Evolutionary conservation across 495 filamentous ascomycete species (phyloP), one percentile per base, ranked within the genome.

Genomic region (Hypoxylon cercidicola): DNA sequence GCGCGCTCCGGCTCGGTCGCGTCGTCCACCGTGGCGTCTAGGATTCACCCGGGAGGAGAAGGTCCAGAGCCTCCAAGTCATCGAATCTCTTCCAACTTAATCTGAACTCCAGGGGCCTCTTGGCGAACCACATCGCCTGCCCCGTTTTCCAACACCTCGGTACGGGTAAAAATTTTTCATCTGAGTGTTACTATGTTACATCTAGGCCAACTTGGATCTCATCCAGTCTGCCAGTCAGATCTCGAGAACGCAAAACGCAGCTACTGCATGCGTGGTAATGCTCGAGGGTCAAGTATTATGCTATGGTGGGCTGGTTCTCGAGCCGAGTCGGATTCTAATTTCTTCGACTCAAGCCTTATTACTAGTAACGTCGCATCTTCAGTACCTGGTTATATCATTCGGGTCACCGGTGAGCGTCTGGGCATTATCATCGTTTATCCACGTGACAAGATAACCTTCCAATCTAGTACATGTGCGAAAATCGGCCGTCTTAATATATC

Each of bases 331-430:
- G 13, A 45, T 13, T 52, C 32, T 56, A 39, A 55, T 47, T 62
- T 48, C 39, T 20, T 8, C 8, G 13, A 34, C 56, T 60, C 53
- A 30, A 64, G 65, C 65, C 65, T 56, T 68, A 40, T 43, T 43
- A 64, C 44, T 60, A 49, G 65, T 64, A 68, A 68, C 65, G 65
- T 68, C 65, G 60, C 56, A 68, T 60, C 60, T 56, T n/a, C 19
- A 56, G 50, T 49, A 47, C 56, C 56, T 43, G 58, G 53, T 58
- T 58, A 64, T 68, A 47, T 62, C 48, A 55, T 20, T 59, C 44
- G 32, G 25, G 37, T 50, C 41, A 50, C 46, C 40, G 51, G 48
- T 54, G 48, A 60, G 28, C 39, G 19, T 4, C 48, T 43, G 53
- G 32, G 41, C 51, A 56, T 63, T 52, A 39, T 45, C n/a, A 44